These are phyloP conservation scores for Cutaneotrichosporon mucoides DNA, from an alignment of 1,284 basidiomycete genomes.

Conservation along the genomic window DNA sequence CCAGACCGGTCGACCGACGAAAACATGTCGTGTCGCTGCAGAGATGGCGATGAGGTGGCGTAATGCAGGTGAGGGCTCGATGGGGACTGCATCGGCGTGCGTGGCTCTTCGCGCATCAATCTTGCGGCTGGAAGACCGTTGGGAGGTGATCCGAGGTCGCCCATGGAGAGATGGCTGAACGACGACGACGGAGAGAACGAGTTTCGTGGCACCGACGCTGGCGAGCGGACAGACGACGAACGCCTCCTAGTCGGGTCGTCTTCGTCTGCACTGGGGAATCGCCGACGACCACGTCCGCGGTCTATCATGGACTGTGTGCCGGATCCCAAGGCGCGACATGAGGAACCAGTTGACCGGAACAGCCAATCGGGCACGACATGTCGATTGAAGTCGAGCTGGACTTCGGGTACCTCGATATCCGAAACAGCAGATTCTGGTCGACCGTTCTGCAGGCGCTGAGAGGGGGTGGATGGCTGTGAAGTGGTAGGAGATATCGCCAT, in stretches of 20 bases:
- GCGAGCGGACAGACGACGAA: conserved; percentile 5
- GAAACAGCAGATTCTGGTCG: conserved; percentile 9
- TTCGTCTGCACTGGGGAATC: conserved; percentile 9
- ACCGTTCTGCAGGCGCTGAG: conserved; percentile 9
- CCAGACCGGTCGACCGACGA: conserved; percentile 1
- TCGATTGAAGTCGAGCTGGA: conserved; percentile 83
- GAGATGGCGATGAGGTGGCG: conserved; percentile 38
- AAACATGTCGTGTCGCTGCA: conserved; percentile 17
- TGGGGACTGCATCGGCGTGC: conserved; percentile 42
- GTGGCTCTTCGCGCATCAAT: conserved; percentile 32
- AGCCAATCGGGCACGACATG: conserved; percentile 97
- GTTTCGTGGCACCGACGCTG: conserved; percentile 2
- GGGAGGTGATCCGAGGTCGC: conserved; percentile 24
- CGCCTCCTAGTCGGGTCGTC: conserved; percentile 19
- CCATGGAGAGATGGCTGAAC: conserved; percentile 27
- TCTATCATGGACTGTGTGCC: not conserved
- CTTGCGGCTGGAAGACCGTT: not conserved
- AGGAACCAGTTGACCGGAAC: conserved; percentile 46
- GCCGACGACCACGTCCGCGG: conserved; percentile 18
- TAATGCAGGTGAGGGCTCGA: conserved; percentile 37
- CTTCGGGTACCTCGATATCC: conserved; percentile 68
- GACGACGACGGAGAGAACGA: conserved; percentile 37
- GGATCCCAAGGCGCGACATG: not conserved
- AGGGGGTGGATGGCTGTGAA: conserved; percentile 34
- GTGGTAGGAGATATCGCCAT: conserved; percentile 19